Conservation (phyloP, 1,284 basidiomycete genomes). For the Entoloma clypeatum region DNA sequence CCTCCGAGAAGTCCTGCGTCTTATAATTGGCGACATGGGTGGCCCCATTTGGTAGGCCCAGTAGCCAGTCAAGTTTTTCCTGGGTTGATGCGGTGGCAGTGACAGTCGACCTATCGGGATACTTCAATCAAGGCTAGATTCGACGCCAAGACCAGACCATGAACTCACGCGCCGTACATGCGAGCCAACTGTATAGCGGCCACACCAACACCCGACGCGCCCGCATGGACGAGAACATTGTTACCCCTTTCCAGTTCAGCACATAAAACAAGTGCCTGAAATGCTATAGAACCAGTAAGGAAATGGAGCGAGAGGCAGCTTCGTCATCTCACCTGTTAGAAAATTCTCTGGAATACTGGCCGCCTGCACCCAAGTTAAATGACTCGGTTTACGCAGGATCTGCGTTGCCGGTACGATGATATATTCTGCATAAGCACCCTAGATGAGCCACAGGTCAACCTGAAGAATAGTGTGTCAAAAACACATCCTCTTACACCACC, state of each 20-base stretch:
- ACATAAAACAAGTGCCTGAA: slow-evolving; percentile 74
- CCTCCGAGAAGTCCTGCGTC: slow-evolving; percentile 72
- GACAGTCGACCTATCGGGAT: slow-evolving; percentile 53
- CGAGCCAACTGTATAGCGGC: slow-evolving; percentile 90
- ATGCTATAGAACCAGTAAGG: slow-evolving; percentile 49
- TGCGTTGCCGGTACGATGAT: slow-evolving; percentile 67
- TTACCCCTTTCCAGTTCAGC: slow-evolving; percentile 70
- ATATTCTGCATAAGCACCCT: slow-evolving; percentile 95
- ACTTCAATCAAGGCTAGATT: neutral
- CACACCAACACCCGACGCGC: slow-evolving; percentile 87
- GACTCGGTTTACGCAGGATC: slow-evolving; percentile 71
- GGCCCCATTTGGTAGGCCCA: slow-evolving; percentile 58
- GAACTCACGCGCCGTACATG: slow-evolving; percentile 66
- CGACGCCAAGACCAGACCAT: too few relatives aligned
- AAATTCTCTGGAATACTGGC: slow-evolving; percentile 86
- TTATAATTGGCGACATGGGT: slow-evolving; percentile 86
- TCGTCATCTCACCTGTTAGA: slow-evolving; percentile 62
- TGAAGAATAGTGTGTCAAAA: neutral
- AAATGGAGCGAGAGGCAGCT: slow-evolving; percentile 4
- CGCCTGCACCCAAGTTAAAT: slow-evolving; percentile 80
- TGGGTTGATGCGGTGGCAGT: slow-evolving; percentile 83
- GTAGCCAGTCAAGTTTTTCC: slow-evolving; percentile 81
- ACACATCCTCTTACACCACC: slow-evolving; percentile 34
- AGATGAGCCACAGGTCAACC: slow-evolving; percentile 8
- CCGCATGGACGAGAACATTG: slow-evolving; percentile 85